These are phyloP conservation scores for Globisporangium sylvaticum DNA, from an alignment of 352 stramenopile genomes.

Conservation along the genomic window DNA sequence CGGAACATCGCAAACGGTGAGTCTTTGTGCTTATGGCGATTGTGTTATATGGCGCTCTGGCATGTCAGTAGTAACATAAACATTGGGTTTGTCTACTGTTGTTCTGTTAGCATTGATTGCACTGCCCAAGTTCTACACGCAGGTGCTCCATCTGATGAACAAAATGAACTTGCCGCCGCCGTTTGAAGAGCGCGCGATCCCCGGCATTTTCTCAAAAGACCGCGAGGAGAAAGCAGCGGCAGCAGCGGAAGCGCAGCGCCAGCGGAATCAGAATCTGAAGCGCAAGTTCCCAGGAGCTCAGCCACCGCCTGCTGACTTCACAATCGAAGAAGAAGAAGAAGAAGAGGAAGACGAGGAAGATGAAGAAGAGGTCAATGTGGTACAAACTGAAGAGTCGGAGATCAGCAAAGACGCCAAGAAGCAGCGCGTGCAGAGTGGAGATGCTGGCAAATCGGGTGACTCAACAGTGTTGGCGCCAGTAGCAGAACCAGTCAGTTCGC, in stretches of 20 bases:
- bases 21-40: not conserved
- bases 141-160: conserved; percentile 91
- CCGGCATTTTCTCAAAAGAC: conserved; percentile 46
- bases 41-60: not conserved
- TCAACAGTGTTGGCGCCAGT: not conserved
- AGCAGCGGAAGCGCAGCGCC: not conserved
- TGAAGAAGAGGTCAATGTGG: not conserved
- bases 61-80: not conserved
- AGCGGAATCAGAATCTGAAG: conserved; percentile 15
- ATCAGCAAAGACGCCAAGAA: not conserved
- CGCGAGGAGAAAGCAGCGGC: conserved; percentile 9
- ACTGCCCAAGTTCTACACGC: conserved; percentile 84
- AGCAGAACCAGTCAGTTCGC: not conserved
- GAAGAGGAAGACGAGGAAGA: conserved; percentile 20
- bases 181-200: conserved; percentile 71
- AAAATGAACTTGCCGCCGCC: conserved; percentile 88
- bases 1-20: conserved; percentile 86
- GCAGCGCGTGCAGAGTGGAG: not conserved
- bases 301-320: conserved; percentile 16
- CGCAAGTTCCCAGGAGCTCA: conserved; percentile 14
- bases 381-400: not conserved
- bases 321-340: conserved; percentile 41
- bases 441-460: not conserved
- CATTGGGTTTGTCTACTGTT: not conserved
- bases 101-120: conserved; percentile 65